Base-by-base conservation (phyloP, 345 rosid species). In the Pugionium dolabratum region DNA sequence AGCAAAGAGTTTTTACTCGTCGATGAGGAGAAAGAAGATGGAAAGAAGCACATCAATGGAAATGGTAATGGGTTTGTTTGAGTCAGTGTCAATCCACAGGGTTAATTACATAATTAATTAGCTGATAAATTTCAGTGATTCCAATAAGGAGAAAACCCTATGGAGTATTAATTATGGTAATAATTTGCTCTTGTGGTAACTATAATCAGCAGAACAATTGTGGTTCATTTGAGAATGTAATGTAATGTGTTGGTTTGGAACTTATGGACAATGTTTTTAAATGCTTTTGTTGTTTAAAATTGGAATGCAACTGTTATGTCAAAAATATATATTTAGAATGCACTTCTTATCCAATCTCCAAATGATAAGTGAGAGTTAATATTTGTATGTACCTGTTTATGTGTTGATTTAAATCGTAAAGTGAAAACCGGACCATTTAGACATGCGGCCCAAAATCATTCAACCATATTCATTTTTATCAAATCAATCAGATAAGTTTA, bases 1-100 rank as follows among this genome's bases (percentile, higher is more conserved):
- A 88, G 83, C 50, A 64, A 77, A 73, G 92, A 85, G 46, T 88
- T 94, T 71, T 72, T 79, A 4, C 8, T 78, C 54, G 76, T 76
- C 62, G 80, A 53, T 4, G 61, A 43, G 3, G 58, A 41, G 4
- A 71, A 57, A 18, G 62, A 54, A 27, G 48, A 28, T 52, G 76
- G 4, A 5, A 35, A 36, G 31, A 73, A 50, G 36, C 28, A 66
- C 8, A 59, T 9, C 59, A 66, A 67, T 41, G 62, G 52, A 1
- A 46, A 45, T 42, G 51, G 31, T 5, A 48, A 48, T 10, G 69
- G 69, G 1, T 69, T 50, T 7, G 63, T 54, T 62, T 52, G 37
- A 70, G 51, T 42, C 18, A 18, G 18, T 18, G 18, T 18, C 8
- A 2, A 39, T 37, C 3, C 1, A 2, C 0, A 9, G 45, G 58